Percentiles rank a stretch among this genome's conserved stretches.
Conservation (phyloP, 495 filamentous ascomycete genomes). For the Penicillium nucicola region DNA sequence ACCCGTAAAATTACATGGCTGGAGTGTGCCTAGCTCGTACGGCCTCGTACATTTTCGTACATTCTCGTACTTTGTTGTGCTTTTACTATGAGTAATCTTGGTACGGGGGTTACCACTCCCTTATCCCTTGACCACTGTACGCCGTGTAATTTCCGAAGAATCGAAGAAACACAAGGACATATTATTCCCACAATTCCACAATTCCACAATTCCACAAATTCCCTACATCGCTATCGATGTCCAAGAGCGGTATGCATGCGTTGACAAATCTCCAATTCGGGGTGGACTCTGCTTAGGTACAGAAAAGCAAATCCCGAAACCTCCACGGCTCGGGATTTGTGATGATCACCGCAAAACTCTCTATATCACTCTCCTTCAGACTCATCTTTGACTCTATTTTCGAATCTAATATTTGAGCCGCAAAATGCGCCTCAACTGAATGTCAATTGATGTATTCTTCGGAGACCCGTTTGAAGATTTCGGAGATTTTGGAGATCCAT, state of each 20-base stretch:
- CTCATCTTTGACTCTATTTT: background rate
- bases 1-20: background rate
- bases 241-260: background rate
- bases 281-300: background rate
- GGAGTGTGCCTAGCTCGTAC: no score
- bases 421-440: conserved; percentile 3
- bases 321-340: conserved; percentile 31
- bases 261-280: conserved; percentile 3
- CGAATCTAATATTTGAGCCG: background rate
- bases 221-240: background rate
- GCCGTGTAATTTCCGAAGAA: no score
- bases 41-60: no score
- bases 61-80: no score
- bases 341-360: conserved; percentile 15
- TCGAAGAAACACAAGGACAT: no score
- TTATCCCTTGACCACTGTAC: background rate
- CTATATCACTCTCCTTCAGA: conserved; percentile 19
- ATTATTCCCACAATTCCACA: no score
- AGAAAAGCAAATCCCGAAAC: conserved; percentile 28
- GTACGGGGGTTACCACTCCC: background rate
- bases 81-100: background rate
- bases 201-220: no score
- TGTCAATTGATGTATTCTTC: no score
- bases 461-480: no score
- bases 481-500: no score